Base-by-base conservation (phyloP, 129 eudicot genomes). In the Heracleum sosnowskyi region DNA sequence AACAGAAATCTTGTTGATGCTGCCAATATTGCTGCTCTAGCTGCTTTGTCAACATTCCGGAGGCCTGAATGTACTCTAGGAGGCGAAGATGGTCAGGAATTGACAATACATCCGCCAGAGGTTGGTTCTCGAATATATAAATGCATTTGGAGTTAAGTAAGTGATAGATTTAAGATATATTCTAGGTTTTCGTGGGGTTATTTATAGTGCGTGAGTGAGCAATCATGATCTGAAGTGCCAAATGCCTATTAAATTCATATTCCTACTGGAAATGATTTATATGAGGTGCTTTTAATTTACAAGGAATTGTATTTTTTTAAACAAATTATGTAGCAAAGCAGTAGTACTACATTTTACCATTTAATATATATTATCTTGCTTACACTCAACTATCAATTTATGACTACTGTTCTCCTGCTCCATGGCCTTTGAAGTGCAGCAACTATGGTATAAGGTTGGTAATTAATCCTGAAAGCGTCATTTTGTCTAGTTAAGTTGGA, bases 11-110 rank as follows among this genome's bases (percentile, higher is more conserved):
- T 94, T 72, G 96, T 95, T 69, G 99, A 95, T 92, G 96, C 99
- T 83, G 94, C 99, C 83, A 95, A 95, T 85, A 82, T 95, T 83
- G 99, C 99, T 85, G 97, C 99, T 81, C 90, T 95, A 76, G 94
- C 91, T 75, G 96, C 99, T 22, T 86, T 95, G 26, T 85, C 90
- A 73, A 92, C 99, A 35, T 95, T 90, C 73, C 87, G 94, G 76
- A 90, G 96, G 88, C 90, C 97, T 47, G 99, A 95, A 77, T 95
- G 97, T 83, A 84, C 97, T 73, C 79, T 95, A 37, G 96, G 94
- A 74, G 99, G 97, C 74, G 96, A 95, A 63, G 92, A 92, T 83
- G 95, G 94, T 81, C 99, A 92, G 84, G 97, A 95, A 90, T 86
- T 92, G 78, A 87, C 82, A 78, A 73, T 95, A 47, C 99, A 95